Conservation (phyloP, 2,329 filamentous ascomycete genomes). For the Fusarium stilboides region DNA sequence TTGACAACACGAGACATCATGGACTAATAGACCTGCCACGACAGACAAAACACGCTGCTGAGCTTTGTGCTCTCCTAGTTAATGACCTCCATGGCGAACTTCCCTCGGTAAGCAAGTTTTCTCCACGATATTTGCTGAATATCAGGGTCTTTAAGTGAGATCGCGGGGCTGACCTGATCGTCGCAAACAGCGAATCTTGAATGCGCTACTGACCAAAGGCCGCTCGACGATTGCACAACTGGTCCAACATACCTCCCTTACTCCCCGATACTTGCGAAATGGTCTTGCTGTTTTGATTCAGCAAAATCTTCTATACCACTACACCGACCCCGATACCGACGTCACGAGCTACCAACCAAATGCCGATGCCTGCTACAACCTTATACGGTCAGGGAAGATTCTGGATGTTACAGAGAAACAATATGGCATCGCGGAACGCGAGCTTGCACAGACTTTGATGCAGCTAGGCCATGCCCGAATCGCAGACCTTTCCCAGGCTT, state of each 20-base stretch:
- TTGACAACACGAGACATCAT: constrained; percentile 35
- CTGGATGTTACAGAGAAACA: constrained; percentile 80
- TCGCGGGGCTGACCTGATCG: constrained; percentile 50
- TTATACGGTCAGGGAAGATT: constrained; percentile 86
- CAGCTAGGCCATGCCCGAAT: constrained; percentile 83
- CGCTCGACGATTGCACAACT: constrained; percentile 81
- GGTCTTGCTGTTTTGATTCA: constrained; percentile 89
- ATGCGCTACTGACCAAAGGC: constrained; percentile 82
- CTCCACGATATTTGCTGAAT: constrained; percentile 25
- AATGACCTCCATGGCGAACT: constrained; percentile 93
- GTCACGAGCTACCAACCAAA: constrained; percentile 88
- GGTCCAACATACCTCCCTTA: constrained; percentile 79
- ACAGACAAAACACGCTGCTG: constrained; percentile 80
- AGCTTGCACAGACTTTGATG: constrained; percentile 82
- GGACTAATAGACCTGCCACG: constrained; percentile 41
- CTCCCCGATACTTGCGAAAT: constrained; percentile 82
- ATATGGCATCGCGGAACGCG: constrained; percentile 81
- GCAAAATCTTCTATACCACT: constrained; percentile 86
- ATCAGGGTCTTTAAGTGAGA: constrained; percentile 22
- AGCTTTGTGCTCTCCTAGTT: constrained; percentile 92
- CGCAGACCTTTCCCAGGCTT: constrained; percentile 77
- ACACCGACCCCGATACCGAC: constrained; percentile 73
- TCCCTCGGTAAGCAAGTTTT: constrained; percentile 78
- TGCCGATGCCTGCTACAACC: constrained; percentile 82
- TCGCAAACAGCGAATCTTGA: constrained; percentile 81